phyloP scores from a whole-genome alignment of 169 alveolate species.

The Plasmodium relictum region DNA sequence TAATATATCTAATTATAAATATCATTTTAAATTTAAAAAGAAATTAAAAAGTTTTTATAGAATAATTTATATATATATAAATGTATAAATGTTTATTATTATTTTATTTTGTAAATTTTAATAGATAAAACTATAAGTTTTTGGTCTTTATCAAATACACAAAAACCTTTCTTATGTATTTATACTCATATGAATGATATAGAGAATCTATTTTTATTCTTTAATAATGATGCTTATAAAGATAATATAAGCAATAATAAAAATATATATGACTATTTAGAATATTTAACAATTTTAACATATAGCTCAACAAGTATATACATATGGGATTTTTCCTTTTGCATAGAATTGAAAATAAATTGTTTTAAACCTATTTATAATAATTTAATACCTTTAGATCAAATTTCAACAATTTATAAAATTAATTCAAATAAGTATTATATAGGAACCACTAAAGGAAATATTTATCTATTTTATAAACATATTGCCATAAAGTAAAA shows the following conservation, averaged over 20 bases:
- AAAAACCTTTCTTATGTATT: neutral
- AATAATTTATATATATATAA: no score
- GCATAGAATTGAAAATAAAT: neutral
- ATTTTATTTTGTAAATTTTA: no score
- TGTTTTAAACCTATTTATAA: neutral
- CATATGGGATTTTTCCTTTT: neutral
- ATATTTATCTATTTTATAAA: conserved; percentile 1
- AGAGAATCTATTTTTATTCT: neutral
- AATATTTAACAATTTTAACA: conserved; percentile 1
- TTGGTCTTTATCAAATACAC: neutral
- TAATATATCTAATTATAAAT: neutral
- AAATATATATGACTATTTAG: neutral
- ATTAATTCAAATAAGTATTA: neutral
- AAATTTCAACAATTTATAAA: neutral
- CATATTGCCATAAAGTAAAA: neutral
- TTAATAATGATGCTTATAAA: conserved; percentile 1
- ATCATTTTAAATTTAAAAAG: no score
- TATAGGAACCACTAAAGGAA: neutral
- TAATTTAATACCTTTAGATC: neutral
- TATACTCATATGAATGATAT: neutral
- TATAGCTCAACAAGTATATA: neutral
- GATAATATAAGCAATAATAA: neutral
- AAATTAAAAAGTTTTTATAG: no score
- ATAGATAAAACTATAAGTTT: neutral
- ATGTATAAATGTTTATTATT: no score